These are phyloP conservation scores for Rubroboletus pulcherrimus DNA, from an alignment of 768 basidiomycete species.

Conservation along the genomic window DNA sequence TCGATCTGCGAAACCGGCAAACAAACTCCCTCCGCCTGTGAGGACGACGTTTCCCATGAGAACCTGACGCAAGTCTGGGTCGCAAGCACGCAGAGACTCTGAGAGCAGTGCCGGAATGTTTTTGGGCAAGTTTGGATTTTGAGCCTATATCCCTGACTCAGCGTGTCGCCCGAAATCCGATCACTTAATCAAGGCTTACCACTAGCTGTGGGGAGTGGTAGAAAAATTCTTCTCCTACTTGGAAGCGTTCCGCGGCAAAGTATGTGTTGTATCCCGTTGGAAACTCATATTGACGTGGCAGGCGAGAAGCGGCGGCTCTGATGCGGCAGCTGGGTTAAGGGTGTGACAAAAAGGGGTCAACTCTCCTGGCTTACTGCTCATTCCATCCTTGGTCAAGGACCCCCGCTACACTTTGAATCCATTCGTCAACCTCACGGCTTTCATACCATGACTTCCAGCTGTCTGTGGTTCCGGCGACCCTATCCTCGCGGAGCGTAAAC, in stretches of 20 bases:
- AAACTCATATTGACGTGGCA: slow-evolving; percentile 82
- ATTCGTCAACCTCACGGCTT: slow-evolving; percentile 82
- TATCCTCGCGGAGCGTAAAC: slow-evolving; percentile 72
- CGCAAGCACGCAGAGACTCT: slow-evolving; percentile 78
- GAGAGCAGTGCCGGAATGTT: slow-evolving; percentile 72
- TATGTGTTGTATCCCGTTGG: slow-evolving; percentile 87
- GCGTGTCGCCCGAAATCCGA: background rate
- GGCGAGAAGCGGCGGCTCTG: slow-evolving; percentile 57
- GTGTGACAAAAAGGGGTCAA: background rate
- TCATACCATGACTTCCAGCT: slow-evolving; percentile 84
- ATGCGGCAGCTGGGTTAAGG: background rate
- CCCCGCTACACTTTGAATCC: slow-evolving; percentile 85
- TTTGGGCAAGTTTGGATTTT: slow-evolving; percentile 69
- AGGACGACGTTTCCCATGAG: slow-evolving; percentile 92
- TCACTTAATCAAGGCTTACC: slow-evolving; percentile 32
- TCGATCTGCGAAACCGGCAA: slow-evolving; percentile 83
- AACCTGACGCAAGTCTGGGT: slow-evolving; percentile 86
- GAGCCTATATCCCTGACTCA: slow-evolving; percentile 31
- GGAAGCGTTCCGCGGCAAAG: slow-evolving; percentile 78
- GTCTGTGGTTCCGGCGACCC: slow-evolving; percentile 65
- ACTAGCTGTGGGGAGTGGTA: slow-evolving; percentile 57
- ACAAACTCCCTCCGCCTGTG: slow-evolving; percentile 89
- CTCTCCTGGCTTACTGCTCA: slow-evolving; percentile 58
- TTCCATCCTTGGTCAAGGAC: slow-evolving; percentile 88
- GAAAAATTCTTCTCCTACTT: slow-evolving; percentile 88